Evolutionary conservation across 805 yeast genomes (phyloP).

Genomic region (Wickerhamomyces ciferrii): DNA sequence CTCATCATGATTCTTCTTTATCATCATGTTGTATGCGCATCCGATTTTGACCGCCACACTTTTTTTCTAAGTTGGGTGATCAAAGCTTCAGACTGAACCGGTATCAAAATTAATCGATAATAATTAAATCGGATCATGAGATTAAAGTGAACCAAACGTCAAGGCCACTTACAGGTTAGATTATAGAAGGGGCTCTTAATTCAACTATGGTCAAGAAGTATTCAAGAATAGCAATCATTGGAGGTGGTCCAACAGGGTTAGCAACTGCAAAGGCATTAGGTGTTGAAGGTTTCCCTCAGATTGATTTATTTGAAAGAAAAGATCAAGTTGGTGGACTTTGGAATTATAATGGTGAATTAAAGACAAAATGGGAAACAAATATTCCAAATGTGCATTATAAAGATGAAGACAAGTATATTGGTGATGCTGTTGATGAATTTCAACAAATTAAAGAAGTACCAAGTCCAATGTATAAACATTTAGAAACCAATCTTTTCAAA

Average conservation of each 20-base stretch:
- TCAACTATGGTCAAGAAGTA: not conserved
- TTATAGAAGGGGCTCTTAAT: too few relatives aligned
- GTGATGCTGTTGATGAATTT: not conserved
- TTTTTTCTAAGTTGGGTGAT: too few relatives aligned
- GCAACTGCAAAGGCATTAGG: slow-evolving; percentile 54
- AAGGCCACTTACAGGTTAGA: too few relatives aligned
- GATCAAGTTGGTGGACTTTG: slow-evolving; percentile 62
- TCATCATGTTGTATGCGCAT: too few relatives aligned
- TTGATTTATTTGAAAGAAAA: slow-evolving; percentile 53
- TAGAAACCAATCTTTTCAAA: slow-evolving; percentile 60
- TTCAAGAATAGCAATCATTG: slow-evolving; percentile 51
- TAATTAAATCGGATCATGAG: too few relatives aligned
- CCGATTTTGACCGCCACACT: too few relatives aligned
- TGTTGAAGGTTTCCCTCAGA: slow-evolving; percentile 35
- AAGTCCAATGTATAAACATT: slow-evolving; percentile 47
- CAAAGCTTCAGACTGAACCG: too few relatives aligned
- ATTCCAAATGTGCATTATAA: not conserved
- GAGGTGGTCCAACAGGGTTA: slow-evolving; percentile 68
- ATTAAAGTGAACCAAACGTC: too few relatives aligned
- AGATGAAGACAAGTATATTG: not conserved
- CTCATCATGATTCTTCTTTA: too few relatives aligned
- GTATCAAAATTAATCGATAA: too few relatives aligned
- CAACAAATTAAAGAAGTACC: not conserved
- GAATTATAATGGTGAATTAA: slow-evolving; percentile 34
- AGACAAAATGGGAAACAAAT: not conserved